These are phyloP conservation scores for Yarrowia phangngaensis DNA, from an alignment of 805 yeast species.

Conservation along the genomic window DNA sequence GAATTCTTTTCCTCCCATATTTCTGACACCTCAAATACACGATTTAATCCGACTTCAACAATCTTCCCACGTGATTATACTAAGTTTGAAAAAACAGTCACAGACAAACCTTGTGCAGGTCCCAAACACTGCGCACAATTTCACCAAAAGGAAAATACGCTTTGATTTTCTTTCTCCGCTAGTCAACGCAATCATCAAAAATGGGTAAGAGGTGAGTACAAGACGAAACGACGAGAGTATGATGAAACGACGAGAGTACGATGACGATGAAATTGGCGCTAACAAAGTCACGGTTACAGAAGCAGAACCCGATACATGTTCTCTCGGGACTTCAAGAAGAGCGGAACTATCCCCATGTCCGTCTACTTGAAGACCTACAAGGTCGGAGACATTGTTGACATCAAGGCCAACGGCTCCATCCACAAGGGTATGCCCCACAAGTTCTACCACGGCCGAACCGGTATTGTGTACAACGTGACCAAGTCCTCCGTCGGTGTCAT, in stretches of 20 bases:
- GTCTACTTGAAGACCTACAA: conserved; percentile 96
- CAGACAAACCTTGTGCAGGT: conserved; percentile 3
- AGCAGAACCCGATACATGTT: conserved; percentile 99
- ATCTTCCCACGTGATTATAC: conserved; percentile 1
- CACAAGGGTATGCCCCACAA: conserved; percentile 99
- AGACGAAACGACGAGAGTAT: neutral
- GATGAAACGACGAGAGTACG: neutral
- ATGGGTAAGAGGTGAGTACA: conserved; percentile 35
- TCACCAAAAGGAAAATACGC: conserved; percentile 27
- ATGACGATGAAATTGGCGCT: neutral
- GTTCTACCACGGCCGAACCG: conserved; percentile 99
- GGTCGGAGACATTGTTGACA: conserved; percentile 99
- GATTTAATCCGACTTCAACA: too few relatives aligned
- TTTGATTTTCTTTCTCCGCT: conserved; percentile 25
- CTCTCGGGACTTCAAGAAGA: conserved; percentile 99
- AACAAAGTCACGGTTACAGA: conserved; percentile 72
- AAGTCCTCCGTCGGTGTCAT: conserved; percentile 98
- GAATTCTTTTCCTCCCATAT: too few relatives aligned
- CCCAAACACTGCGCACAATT: conserved; percentile 21
- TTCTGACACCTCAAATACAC: too few relatives aligned
- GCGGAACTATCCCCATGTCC: conserved; percentile 91
- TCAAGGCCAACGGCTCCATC: conserved; percentile 98
- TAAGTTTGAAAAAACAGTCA: conserved; percentile 24
- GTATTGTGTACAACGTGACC: conserved; percentile 98
- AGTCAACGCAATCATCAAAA: conserved; percentile 29